Conservation (phyloP, 495 filamentous ascomycete species). For the Xylaria grammica region DNA sequence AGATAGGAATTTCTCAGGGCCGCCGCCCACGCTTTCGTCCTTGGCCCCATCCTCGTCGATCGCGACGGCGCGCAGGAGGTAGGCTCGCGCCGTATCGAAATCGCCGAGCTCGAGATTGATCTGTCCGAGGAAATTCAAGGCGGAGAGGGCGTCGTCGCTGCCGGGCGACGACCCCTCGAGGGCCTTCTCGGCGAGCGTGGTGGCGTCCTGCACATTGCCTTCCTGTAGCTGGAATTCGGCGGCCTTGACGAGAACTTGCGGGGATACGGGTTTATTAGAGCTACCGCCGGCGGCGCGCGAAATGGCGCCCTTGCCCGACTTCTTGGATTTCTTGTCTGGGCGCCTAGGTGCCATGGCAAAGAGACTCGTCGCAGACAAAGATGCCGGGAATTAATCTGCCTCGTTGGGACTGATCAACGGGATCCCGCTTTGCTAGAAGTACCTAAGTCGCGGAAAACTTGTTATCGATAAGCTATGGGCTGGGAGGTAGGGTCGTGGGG, state of each 20-base stretch:
- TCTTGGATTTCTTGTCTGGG: conserved; percentile 47
- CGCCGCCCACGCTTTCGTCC: conserved; percentile 68
- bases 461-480: conserved; percentile 24
- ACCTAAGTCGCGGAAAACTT: conserved; percentile 18
- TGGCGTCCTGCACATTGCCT: conserved; percentile 70
- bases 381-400: not conserved
- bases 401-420: conserved; percentile 10
- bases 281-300: conserved; percentile 26
- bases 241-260: conserved; percentile 61
- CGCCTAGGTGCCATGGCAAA: conserved; percentile 49
- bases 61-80: conserved; percentile 71
- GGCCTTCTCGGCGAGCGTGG: conserved; percentile 67
- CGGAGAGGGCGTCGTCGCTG: conserved; percentile 57
- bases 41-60: conserved; percentile 75
- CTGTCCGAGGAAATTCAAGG: conserved; percentile 80
- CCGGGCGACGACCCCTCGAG: conserved; percentile 51
- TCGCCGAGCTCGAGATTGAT: conserved; percentile 86
- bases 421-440: too few species aligned
- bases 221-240: conserved; percentile 73
- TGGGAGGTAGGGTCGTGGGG: conserved; percentile 13
- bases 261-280: conserved; percentile 38
- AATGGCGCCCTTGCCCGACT: conserved; percentile 39
- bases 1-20: conserved; percentile 94
- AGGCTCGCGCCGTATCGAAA: conserved; percentile 67
- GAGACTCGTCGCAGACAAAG: conserved; percentile 12